Evolutionary conservation across 108 stramenopile genomes (phyloP).

Genomic region (Nitzschia inconspicua): DNA sequence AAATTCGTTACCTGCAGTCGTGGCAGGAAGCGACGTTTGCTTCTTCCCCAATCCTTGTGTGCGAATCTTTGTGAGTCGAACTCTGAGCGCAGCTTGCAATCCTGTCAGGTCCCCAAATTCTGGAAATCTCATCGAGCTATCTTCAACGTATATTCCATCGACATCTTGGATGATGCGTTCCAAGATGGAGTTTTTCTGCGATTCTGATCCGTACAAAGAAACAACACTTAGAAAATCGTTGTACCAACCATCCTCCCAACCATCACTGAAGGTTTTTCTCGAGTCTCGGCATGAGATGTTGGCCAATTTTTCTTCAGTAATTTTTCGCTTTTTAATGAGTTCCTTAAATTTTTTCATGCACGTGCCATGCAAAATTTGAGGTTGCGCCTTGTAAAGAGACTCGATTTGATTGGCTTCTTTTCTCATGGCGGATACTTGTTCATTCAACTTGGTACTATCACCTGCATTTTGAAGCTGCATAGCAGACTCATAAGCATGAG

Average conservation of each 20-base stretch:
- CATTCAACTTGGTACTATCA: slow-evolving; percentile 1
- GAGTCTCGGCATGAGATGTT: not conserved
- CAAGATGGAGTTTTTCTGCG: slow-evolving; percentile 29
- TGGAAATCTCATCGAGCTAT: slow-evolving; percentile 32
- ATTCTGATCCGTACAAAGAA: slow-evolving; percentile 24
- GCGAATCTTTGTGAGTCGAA: slow-evolving; percentile 26
- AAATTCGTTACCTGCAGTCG: slow-evolving; percentile 10
- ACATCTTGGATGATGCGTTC: slow-evolving; percentile 38
- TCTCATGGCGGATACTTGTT: slow-evolving; percentile 19
- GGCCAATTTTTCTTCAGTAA: slow-evolving; percentile 19
- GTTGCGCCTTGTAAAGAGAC: slow-evolving; percentile 37
- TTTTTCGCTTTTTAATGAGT: slow-evolving; percentile 8
- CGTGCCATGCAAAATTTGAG: slow-evolving; percentile 25
- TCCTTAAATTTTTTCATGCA: slow-evolving; percentile 25
- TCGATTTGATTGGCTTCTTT: slow-evolving; percentile 30
- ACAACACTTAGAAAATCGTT: slow-evolving; percentile 39
- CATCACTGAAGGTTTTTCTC: slow-evolving; percentile 7
- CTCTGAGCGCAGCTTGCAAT: slow-evolving; percentile 29
- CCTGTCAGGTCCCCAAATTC: slow-evolving; percentile 34
- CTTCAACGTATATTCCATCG: slow-evolving; percentile 1
- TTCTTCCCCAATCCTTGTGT: slow-evolving; percentile 20
- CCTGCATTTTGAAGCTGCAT: slow-evolving; percentile 14
- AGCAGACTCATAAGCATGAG: slow-evolving; percentile 13
- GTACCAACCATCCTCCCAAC: slow-evolving; percentile 50
- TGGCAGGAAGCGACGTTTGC: not conserved